These are phyloP conservation scores for Citrus medica DNA, from an alignment of 345 rosid species.

Conservation along the genomic window DNA sequence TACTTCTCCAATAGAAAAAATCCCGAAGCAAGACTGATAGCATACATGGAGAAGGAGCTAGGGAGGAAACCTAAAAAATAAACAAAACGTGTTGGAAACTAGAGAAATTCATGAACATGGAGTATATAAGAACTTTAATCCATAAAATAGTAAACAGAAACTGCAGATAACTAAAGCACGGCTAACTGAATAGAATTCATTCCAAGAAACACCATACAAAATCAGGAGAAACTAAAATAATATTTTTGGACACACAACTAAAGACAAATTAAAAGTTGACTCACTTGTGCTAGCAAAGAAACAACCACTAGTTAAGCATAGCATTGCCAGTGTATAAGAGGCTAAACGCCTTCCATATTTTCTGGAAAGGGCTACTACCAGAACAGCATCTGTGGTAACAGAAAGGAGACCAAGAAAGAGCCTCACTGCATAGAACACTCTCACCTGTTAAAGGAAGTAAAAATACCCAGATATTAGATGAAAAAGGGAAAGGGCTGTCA, in stretches of 20 bases:
- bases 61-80: conserved; percentile 78
- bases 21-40: conserved; percentile 91
- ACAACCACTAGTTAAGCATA: conserved; percentile 96
- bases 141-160: background rate
- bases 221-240: background rate
- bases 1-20: conserved; percentile 80
- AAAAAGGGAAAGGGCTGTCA: background rate
- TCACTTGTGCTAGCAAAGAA: conserved; percentile 99
- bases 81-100: background rate
- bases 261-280: conserved; percentile 22
- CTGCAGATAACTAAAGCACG: background rate
- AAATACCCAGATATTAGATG: background rate
- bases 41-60: conserved; percentile 98
- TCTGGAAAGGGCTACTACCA: conserved; percentile 86
- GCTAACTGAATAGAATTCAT: background rate
- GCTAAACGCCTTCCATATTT: conserved; percentile 91
- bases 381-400: conserved; percentile 71
- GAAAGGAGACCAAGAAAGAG: conserved; percentile 86
- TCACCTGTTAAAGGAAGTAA: conserved; percentile 48
- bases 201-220: background rate
- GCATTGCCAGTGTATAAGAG: conserved; percentile 89
- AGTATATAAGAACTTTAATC: background rate
- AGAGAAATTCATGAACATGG: background rate
- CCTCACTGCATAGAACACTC: conserved; percentile 91
- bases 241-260: background rate